Evolutionary conservation across 202 grass and related monocot genomes (phyloP).

Genomic region (Eragrostis tef): DNA sequence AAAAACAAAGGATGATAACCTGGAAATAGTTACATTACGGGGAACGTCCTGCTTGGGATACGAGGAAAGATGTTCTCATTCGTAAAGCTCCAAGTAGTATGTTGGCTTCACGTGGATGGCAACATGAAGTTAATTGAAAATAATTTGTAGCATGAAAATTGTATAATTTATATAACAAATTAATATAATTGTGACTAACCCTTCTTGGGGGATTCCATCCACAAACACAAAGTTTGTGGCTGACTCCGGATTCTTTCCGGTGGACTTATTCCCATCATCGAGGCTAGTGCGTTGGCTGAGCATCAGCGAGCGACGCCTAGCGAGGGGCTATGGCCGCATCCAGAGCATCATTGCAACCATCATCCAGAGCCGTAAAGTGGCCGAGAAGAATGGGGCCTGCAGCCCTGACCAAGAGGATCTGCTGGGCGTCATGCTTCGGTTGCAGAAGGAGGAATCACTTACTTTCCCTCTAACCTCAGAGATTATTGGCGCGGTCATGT

Average conservation of each 20-base stretch:
- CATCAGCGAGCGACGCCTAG: neutral
- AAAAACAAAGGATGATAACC: too few relatives aligned
- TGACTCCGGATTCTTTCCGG: constrained; percentile 39
- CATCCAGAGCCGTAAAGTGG: constrained; percentile 32
- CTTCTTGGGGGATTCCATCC: too few relatives aligned
- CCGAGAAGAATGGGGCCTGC: neutral
- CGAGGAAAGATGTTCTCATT: too few relatives aligned
- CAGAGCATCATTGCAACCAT: constrained; percentile 16
- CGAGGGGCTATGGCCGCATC: neutral
- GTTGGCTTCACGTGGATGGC: too few relatives aligned
- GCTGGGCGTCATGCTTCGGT: constrained; percentile 43
- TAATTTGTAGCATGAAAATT: too few relatives aligned
- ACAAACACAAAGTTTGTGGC: too few relatives aligned
- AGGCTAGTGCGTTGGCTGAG: constrained; percentile 30
- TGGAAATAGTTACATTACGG: too few relatives aligned
- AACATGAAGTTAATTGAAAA: too few relatives aligned
- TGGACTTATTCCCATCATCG: neutral
- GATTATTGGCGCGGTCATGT: constrained; percentile 42
- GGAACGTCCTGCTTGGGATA: too few relatives aligned
- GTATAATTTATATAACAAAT: too few relatives aligned
- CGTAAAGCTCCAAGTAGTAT: too few relatives aligned
- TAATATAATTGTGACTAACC: neutral
- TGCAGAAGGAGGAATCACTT: constrained; percentile 36
- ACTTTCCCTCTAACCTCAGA: constrained; percentile 34
- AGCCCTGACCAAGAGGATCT: constrained; percentile 29